Percentiles rank a stretch among this genome's conserved stretches.
phyloP scores from a whole-genome alignment of 164 flowering plant genomes.

The Taxillus chinensis region DNA sequence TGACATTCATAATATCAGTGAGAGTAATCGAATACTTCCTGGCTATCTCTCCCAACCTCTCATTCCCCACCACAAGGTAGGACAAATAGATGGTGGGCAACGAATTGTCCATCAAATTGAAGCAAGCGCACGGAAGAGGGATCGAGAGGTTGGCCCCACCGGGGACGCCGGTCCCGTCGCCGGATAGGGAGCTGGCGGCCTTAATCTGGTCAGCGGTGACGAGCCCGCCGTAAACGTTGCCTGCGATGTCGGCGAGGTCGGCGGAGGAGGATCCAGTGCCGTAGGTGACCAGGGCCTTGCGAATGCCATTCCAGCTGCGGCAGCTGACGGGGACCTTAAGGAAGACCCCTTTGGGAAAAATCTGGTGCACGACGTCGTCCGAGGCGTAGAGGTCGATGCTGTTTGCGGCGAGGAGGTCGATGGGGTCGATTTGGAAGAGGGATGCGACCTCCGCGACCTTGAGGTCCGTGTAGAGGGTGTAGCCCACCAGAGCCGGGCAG shows the following conservation, averaged over 20 bases:
- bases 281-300: constrained; percentile 64
- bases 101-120: constrained; percentile 60
- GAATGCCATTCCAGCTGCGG: constrained; percentile 83
- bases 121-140: constrained; percentile 91
- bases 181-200: constrained; percentile 63
- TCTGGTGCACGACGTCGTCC: constrained; percentile 88
- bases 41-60: constrained; percentile 59
- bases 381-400: constrained; percentile 78
- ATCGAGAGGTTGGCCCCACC: constrained; percentile 45
- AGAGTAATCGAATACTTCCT: constrained; percentile 54
- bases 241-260: constrained; percentile 50
- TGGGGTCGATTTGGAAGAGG: constrained; percentile 77
- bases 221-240: constrained; percentile 48
- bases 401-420: constrained; percentile 69
- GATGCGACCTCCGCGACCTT: constrained; percentile 82
- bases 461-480: constrained; percentile 88
- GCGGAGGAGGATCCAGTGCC: constrained; percentile 79
- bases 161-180: constrained; percentile 49
- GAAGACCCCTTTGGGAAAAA: constrained; percentile 68
- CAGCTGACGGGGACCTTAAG: constrained; percentile 69
- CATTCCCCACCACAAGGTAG: constrained; percentile 62
- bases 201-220: constrained; percentile 76
- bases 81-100: constrained; percentile 74
- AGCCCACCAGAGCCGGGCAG: constrained; percentile 74
- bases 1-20: constrained; percentile 81